Conservation (phyloP, 805 yeast species). For the Zygosaccharomyces siamensis region DNA sequence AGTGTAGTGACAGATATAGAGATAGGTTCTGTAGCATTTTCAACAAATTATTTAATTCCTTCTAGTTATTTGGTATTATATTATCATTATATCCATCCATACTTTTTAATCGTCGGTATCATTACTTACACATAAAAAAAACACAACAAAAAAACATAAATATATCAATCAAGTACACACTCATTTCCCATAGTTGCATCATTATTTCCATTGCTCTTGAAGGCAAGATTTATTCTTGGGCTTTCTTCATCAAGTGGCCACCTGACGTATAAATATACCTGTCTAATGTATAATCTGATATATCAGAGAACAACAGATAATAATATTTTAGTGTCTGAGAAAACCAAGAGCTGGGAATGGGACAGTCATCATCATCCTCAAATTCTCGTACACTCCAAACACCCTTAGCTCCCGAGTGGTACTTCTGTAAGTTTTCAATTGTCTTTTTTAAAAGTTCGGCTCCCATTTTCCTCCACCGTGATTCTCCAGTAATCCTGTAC, state of each 20-base stretch:
- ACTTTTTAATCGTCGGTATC: neutral
- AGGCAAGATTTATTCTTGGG: neutral
- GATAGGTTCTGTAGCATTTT: conserved; percentile 13
- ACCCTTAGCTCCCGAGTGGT: conserved; percentile 38
- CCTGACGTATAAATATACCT: conserved; percentile 57
- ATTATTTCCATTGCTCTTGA: conserved; percentile 7
- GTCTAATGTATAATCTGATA: conserved; percentile 42
- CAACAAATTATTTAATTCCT: conserved; percentile 14
- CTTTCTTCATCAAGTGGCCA: conserved; percentile 51
- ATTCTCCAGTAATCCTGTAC: conserved; percentile 57
- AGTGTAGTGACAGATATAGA: conserved; percentile 35
- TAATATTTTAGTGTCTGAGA: conserved; percentile 57
- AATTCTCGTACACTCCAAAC: conserved; percentile 36
- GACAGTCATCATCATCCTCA: conserved; percentile 30
- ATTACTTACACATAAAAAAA: too few species aligned
- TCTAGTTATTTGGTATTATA: conserved; percentile 15
- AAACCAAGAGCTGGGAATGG: conserved; percentile 49
- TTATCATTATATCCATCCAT: neutral
- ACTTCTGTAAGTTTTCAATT: conserved; percentile 28
- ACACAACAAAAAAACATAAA: neutral
- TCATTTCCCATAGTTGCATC: conserved; percentile 9
- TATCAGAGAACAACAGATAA: conserved; percentile 45
- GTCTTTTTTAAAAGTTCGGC: conserved; percentile 43
- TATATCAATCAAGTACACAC: neutral
- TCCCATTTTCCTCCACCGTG: conserved; percentile 52